A percentile compares a stretch with the other conserved stretches of the same genome.
These are phyloP conservation scores for Saccharomyces kudriavzevii DNA, from an alignment of 805 yeast genomes.

Conservation along the genomic window DNA sequence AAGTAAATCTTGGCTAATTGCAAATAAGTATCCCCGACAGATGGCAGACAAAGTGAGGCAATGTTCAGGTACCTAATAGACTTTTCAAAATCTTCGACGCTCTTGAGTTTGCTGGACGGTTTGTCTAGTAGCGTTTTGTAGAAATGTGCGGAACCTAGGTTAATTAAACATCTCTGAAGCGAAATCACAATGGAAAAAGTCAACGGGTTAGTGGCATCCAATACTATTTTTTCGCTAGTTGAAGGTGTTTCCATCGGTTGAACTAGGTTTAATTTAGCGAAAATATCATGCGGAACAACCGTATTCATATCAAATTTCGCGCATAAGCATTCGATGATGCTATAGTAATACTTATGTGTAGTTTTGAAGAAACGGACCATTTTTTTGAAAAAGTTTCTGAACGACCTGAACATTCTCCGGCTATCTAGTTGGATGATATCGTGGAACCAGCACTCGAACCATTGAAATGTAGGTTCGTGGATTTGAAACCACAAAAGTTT, in stretches of 20 bases:
- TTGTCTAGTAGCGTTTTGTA: constrained; percentile 1
- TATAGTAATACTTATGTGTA: constrained; percentile 40
- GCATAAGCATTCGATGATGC: constrained; percentile 24
- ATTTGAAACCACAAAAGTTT: constrained; percentile 53
- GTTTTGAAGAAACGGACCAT: constrained; percentile 42
- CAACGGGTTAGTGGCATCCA: background rate
- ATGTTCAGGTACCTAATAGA: constrained; percentile 5
- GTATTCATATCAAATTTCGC: constrained; percentile 4
- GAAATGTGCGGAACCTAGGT: constrained; percentile 3
- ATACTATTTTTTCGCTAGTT: background rate
- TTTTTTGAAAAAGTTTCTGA: constrained; percentile 44
- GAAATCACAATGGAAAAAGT: background rate
- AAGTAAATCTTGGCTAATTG: constrained; percentile 1
- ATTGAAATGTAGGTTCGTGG: constrained; percentile 56
- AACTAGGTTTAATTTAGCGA: constrained; percentile 4
- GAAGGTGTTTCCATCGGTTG: background rate
- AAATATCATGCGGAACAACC: constrained; percentile 4
- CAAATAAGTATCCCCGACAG: constrained; percentile 5
- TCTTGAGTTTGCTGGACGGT: background rate
- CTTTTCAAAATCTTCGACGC: background rate
- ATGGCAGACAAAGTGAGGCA: constrained; percentile 5
- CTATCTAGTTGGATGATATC: background rate
- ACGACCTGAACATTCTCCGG: constrained; percentile 1
- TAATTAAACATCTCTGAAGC: constrained; percentile 5
- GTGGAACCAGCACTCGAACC: constrained; percentile 36